Evolutionary conservation across 2,329 filamentous ascomycete genomes (phyloP).

Genomic region (Graphilbum fragrans): DNA sequence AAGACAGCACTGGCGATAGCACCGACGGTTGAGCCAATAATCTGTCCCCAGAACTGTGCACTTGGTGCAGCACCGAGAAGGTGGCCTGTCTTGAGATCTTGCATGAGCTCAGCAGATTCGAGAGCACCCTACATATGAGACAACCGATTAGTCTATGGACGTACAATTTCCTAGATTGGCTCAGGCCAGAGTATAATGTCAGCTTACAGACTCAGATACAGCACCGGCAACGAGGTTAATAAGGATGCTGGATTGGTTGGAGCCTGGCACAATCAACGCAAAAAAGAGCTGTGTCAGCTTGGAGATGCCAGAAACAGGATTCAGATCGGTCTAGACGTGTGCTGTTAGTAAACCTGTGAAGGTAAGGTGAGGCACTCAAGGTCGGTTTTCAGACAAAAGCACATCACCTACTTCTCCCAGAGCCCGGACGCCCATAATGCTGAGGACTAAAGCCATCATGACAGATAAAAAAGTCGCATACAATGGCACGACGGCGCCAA

Average conservation of each 20-base stretch:
- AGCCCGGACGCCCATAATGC: conserved; percentile 61
- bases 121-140: conserved; percentile 72
- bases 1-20: conserved; percentile 77
- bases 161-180: background rate
- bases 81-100: conserved; percentile 94
- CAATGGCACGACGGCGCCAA: conserved; percentile 66
- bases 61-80: conserved; percentile 83
- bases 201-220: conserved; percentile 31
- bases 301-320: conserved; percentile 91
- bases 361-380: too few relatives aligned
- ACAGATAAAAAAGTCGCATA: conserved; percentile 68
- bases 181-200: background rate
- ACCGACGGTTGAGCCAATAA: conserved; percentile 79
- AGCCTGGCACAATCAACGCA: conserved; percentile 72
- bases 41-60: conserved; percentile 92
- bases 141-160: conserved; percentile 45
- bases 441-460: conserved; percentile 66
- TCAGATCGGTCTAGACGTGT: conserved; percentile 59
- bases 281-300: conserved; percentile 96
- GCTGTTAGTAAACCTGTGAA: background rate
- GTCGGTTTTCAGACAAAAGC: too few relatives aligned
- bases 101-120: conserved; percentile 92
- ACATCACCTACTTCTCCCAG: conserved; percentile 42
- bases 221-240: conserved; percentile 93
- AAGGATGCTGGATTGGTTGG: conserved; percentile 73